Conservation (phyloP, 805 yeast genomes). For the Pichia pseudocactophila region DNA sequence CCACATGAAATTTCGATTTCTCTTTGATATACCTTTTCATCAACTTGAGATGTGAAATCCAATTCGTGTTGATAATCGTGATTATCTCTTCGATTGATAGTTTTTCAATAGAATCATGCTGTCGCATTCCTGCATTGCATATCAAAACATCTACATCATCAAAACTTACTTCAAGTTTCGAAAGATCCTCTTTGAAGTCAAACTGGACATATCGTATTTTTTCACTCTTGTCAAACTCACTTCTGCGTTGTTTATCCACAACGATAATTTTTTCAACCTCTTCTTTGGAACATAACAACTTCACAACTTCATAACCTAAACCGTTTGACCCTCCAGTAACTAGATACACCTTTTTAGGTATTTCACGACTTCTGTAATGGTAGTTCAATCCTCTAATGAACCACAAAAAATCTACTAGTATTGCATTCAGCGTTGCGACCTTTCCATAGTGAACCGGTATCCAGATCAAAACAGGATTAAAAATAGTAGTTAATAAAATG, state of each 20-base stretch:
- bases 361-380: neutral
- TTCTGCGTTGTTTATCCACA: constrained; percentile 25
- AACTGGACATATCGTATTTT: constrained; percentile 21
- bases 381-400: constrained; percentile 14
- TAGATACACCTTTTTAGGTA: neutral
- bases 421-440: neutral
- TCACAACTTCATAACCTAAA: constrained; percentile 36
- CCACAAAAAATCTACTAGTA: constrained; percentile 17
- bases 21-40: constrained; percentile 22
- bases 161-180: constrained; percentile 18
- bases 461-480: constrained; percentile 12
- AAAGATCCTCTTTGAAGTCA: constrained; percentile 17
- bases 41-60: constrained; percentile 36
- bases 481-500: constrained; percentile 5
- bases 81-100: constrained; percentile 19
- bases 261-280: constrained; percentile 21
- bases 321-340: constrained; percentile 45
- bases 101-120: constrained; percentile 24
- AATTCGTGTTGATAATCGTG: constrained; percentile 33
- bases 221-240: constrained; percentile 9
- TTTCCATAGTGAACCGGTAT: neutral
- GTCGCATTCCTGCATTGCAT: constrained; percentile 44
- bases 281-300: constrained; percentile 1
- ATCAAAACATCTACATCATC: constrained; percentile 27
- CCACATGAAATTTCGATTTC: constrained; percentile 30